A percentile compares a stretch with the other conserved stretches of the same genome.
Evolutionary conservation across 2,329 filamentous ascomycete species (phyloP).

Genomic region (Claviceps sp.): DNA sequence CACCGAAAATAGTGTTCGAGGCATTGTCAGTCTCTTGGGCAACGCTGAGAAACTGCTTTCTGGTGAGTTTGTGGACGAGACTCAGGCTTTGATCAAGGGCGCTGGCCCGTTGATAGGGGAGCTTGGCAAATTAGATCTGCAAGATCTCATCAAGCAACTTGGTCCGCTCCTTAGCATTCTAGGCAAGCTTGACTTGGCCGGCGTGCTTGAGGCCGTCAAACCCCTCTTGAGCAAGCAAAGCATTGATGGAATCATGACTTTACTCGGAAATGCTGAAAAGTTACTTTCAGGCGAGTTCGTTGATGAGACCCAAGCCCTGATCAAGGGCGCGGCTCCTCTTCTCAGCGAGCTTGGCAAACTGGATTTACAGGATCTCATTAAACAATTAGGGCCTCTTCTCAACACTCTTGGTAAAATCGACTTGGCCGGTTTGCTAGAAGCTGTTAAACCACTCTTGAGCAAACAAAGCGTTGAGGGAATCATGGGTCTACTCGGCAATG

Average conservation of each 20-base stretch:
- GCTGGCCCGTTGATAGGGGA: constrained; percentile 17
- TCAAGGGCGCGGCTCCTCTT: constrained; percentile 15
- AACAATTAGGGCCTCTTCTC: constrained; percentile 17
- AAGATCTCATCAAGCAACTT: constrained; percentile 13
- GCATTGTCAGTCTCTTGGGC: constrained; percentile 20
- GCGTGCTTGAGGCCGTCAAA: constrained; percentile 14
- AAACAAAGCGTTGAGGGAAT: constrained; percentile 17
- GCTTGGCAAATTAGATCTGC: constrained; percentile 12
- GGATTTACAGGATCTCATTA: constrained; percentile 14
- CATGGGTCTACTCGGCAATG: constrained; percentile 18
- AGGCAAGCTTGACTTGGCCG: constrained; percentile 18
- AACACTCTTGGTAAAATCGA: constrained; percentile 19
- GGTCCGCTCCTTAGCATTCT: constrained; percentile 19
- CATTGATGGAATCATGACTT: constrained; percentile 18
- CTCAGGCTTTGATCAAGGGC: constrained; percentile 19
- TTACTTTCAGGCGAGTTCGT: constrained; percentile 16
- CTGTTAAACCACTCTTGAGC: constrained; percentile 15
- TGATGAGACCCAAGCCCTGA: constrained; percentile 15
- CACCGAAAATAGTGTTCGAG: constrained; percentile 12
- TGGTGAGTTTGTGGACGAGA: constrained; percentile 18
- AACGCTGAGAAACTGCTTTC: constrained; percentile 20
- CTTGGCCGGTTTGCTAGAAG: constrained; percentile 16
- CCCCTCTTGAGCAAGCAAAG: constrained; percentile 16
- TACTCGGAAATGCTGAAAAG: constrained; percentile 17
- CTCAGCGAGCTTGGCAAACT: constrained; percentile 11